Percentiles rank a stretch among this genome's conserved stretches.
Conservation (phyloP, 768 basidiomycete genomes). For the Termitomyces sp. region DNA sequence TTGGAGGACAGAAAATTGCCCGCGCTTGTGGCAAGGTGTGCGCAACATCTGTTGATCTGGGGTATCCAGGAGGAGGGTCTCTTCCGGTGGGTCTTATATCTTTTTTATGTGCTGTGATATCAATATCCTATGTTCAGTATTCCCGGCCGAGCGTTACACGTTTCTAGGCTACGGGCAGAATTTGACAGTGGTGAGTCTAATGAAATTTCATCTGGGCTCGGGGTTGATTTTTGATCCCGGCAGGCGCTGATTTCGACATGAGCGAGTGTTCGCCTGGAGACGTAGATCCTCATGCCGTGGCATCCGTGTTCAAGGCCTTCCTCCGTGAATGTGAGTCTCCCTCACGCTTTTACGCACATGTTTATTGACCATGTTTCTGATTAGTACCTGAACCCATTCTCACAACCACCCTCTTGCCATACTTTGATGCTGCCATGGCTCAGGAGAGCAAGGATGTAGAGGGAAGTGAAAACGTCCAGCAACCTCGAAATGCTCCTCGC, state of each 20-base stretch:
- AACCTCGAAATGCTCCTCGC: constrained; percentile 16
- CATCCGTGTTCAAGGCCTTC: constrained; percentile 90
- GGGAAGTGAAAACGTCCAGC: constrained; percentile 12
- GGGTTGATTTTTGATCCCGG: constrained; percentile 12
- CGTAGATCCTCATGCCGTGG: constrained; percentile 91
- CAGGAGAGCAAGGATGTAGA: constrained; percentile 42
- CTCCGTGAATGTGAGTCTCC: constrained; percentile 80
- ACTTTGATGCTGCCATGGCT: constrained; percentile 76
- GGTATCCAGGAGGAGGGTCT: constrained; percentile 85
- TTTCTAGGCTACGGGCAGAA: constrained; percentile 69
- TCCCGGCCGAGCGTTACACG: constrained; percentile 80
- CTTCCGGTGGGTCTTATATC: constrained; percentile 61
- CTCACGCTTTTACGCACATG: constrained; percentile 1
- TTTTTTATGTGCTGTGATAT: not conserved
- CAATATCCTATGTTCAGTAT: constrained; percentile 49
- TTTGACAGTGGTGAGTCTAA: constrained; percentile 67
- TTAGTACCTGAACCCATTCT: constrained; percentile 86
- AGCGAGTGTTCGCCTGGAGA: constrained; percentile 76
- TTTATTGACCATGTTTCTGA: constrained; percentile 7
- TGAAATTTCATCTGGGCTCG: not conserved
- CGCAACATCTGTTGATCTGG: constrained; percentile 80
- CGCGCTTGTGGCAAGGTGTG: constrained; percentile 77
- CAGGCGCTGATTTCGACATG: constrained; percentile 88
- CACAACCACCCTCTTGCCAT: constrained; percentile 65
- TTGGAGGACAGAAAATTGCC: constrained; percentile 60